Evolutionary conservation across 2,329 filamentous ascomycete genomes (phyloP).

Genomic region (Microcyclospora tardicrescens): DNA sequence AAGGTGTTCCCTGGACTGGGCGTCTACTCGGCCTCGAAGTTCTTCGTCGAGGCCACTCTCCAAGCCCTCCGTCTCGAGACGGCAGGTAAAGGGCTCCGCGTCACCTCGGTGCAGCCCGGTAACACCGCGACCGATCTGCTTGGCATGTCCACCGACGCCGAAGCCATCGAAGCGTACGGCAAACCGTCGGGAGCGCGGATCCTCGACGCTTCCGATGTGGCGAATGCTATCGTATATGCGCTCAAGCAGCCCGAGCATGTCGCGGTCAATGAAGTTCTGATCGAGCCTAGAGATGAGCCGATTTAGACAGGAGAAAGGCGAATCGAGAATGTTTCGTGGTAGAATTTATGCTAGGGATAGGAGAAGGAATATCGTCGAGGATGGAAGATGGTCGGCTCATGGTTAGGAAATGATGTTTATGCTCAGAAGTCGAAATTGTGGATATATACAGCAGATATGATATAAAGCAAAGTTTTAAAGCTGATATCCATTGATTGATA

Average conservation of each 20-base stretch:
- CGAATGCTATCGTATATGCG: conserved; percentile 59
- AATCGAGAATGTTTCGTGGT: too few species aligned
- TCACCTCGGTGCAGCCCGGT: conserved; percentile 64
- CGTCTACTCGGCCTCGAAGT: conserved; percentile 72
- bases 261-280: conserved; percentile 66
- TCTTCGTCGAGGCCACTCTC: conserved; percentile 74
- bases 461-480: too few species aligned
- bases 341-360: too few species aligned
- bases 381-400: too few species aligned
- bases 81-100: conserved; percentile 56
- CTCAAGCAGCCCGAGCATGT: conserved; percentile 63
- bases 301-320: conserved; percentile 33
- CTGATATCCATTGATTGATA: too few species aligned
- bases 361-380: too few species aligned
- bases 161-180: conserved; percentile 68
- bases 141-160: conserved; percentile 59
- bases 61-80: conserved; percentile 64
- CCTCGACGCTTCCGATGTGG: conserved; percentile 60
- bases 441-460: too few species aligned
- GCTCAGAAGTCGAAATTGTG: too few species aligned
- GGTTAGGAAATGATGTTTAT: too few species aligned
- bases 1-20: conserved; percentile 72
- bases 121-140: conserved; percentile 64
- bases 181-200: conserved; percentile 64
- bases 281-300: conserved; percentile 65